Evolutionary conservation across 2,329 filamentous ascomycete species (phyloP).

Genomic region (Trichoderma sp.): DNA sequence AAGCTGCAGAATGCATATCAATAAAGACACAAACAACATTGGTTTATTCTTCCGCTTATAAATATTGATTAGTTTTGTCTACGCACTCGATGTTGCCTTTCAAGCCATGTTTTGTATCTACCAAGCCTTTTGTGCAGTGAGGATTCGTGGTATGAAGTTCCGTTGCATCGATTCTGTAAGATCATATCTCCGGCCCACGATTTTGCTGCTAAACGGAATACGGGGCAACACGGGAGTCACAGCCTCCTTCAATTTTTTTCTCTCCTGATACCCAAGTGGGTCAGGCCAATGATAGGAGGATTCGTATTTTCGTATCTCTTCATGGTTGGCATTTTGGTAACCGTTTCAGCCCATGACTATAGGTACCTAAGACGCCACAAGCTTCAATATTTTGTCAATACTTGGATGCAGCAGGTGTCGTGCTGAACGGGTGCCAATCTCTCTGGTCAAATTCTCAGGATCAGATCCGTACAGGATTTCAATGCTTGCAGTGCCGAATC

Average conservation of each 20-base stretch:
- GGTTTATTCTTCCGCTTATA: not conserved
- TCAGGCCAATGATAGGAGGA: not conserved
- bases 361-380: not conserved
- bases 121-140: not conserved
- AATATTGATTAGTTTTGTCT: not conserved
- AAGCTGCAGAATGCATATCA: not conserved
- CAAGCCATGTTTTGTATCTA: not conserved
- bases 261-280: not conserved
- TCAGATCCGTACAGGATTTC: not conserved
- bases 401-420: not conserved
- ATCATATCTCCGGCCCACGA: not conserved
- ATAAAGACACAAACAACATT: not conserved
- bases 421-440: not conserved
- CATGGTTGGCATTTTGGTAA: not conserved
- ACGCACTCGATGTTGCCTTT: not conserved
- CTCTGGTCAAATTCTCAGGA: not conserved
- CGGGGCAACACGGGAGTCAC: not conserved
- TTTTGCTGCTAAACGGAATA: not conserved
- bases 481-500: not conserved
- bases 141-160: not conserved
- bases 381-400: not conserved
- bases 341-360: not conserved
- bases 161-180: not conserved
- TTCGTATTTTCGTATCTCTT: not conserved
- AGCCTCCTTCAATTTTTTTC: not conserved